Evolutionary conservation across 176 grass and related monocot species (phyloP).

Genomic region (Ensete glaucum): DNA sequence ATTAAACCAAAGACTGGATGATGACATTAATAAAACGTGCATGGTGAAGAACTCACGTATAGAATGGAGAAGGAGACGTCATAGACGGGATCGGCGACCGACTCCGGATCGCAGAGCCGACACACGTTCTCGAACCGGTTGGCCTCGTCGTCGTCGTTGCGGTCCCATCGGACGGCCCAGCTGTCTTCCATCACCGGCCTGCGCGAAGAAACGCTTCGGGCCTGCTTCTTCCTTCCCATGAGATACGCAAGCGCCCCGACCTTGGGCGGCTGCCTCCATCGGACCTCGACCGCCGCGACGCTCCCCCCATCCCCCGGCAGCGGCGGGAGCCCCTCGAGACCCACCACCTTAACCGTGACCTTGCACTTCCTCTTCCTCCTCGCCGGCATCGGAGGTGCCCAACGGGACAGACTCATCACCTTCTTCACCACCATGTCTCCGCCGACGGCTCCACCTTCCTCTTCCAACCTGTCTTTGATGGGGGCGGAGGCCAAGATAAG

Average conservation of each 20-base stretch:
- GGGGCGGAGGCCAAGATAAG: background rate
- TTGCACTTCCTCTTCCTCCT: constrained; percentile 24
- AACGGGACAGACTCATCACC: background rate
- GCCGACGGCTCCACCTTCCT: background rate
- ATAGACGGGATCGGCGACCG: background rate
- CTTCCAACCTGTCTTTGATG: background rate
- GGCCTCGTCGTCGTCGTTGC: constrained; percentile 13
- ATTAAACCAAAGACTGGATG: no score
- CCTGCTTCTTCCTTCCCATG: constrained; percentile 21
- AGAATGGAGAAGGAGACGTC: constrained; percentile 62
- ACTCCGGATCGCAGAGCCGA: constrained; percentile 6
- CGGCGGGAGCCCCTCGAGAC: constrained; percentile 44
- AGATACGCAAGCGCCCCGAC: constrained; percentile 22
- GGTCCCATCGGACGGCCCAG: constrained; percentile 42
- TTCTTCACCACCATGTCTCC: constrained; percentile 7
- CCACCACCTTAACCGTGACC: constrained; percentile 37
- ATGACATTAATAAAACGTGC: no score
- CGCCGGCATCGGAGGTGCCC: background rate
- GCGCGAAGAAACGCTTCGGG: background rate
- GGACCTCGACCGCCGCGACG: constrained; percentile 46
- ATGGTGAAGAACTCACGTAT: constrained; percentile 38
- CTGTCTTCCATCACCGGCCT: constrained; percentile 18
- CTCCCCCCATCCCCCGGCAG: background rate
- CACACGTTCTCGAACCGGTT: constrained; percentile 33
- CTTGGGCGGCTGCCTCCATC: constrained; percentile 31